Percentiles rank a stretch among this genome's conserved stretches.
These are phyloP conservation scores for Globisporangium okanoganense DNA, from an alignment of 352 stramenopile species.

Conservation along the genomic window DNA sequence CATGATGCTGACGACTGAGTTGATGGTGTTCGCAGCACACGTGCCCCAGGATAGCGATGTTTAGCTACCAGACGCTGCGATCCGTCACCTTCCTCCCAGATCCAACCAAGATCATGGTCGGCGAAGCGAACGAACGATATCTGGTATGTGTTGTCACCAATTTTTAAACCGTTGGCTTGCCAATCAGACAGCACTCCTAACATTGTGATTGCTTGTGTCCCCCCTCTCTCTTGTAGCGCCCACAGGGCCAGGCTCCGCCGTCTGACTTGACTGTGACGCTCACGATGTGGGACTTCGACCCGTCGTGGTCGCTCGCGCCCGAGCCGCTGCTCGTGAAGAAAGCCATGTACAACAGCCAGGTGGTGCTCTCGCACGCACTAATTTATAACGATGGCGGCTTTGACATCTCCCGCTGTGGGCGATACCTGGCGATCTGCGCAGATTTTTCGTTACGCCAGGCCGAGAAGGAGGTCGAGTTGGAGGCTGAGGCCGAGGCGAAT, in stretches of 20 bases:
- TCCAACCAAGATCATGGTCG: slow-evolving; percentile 91
- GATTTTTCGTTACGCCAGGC: slow-evolving; percentile 92
- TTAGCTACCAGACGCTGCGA: slow-evolving; percentile 88
- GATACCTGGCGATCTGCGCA: slow-evolving; percentile 93
- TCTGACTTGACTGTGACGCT: slow-evolving; percentile 92
- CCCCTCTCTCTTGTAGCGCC: slow-evolving; percentile 56
- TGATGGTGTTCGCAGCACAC: slow-evolving; percentile 45
- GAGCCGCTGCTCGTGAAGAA: slow-evolving; percentile 75
- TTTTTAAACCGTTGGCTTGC: background rate
- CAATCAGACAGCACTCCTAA: background rate
- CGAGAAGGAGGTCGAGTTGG: slow-evolving; percentile 81
- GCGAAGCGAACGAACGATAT: slow-evolving; percentile 91
- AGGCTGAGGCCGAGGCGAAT: slow-evolving; percentile 65
- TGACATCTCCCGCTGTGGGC: slow-evolving; percentile 94
- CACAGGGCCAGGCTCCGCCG: slow-evolving; percentile 66
- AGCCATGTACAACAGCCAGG: slow-evolving; percentile 80
- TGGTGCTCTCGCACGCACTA: slow-evolving; percentile 89
- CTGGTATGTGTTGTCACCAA: slow-evolving; percentile 36
- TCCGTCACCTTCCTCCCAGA: slow-evolving; percentile 93
- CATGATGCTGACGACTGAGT: background rate
- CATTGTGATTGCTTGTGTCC: slow-evolving; percentile 1
- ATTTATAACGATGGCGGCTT: slow-evolving; percentile 98
- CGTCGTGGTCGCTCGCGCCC: slow-evolving; percentile 65
- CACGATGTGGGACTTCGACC: slow-evolving; percentile 94
- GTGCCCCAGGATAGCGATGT: slow-evolving; percentile 82